Evolutionary conservation across 106 monocot species (phyloP), one percentile per base, ranked within the genome.

Genomic region (Vanilla planifolia): DNA sequence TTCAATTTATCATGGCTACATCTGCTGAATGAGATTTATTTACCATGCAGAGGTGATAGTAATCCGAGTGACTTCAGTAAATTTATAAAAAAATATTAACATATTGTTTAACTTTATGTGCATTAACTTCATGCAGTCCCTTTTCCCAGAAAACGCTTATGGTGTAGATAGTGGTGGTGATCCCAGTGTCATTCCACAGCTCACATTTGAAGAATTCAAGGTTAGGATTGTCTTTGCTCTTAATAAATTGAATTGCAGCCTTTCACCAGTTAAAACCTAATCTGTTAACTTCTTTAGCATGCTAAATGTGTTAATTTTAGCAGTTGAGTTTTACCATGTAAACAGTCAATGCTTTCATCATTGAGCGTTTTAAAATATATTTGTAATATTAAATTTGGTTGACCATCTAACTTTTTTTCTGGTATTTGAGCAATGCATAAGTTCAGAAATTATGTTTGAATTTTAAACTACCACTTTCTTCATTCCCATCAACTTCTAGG

Each of bases 151-250:
- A 7, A 98, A 98, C 66, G 80, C 82, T 37, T 98, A 98, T 73
- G 92, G 92, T 67, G 98, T 98, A 64, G 98, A 98, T 36, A 92
- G 98, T 73, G 98, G 98, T 40, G 98, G 98, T 61, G 96, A 98
- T 63, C 96, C 96, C 42, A 87, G 88, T 67, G 91, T 81, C 45
- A 98, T 98, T 59, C 98, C 98, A 30, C 79, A 88, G 19, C 80
- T 98, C 35, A 88, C 98, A 70, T 98, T 82, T 75, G 88, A 91
- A 77, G 98, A 98, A 71, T 91, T 98, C 81, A 92, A 92, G 98
- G 96, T 93, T 33, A 26, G 35, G 4, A 19, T 19, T 57, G 19
- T n/a, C 27, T 16, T 4, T 14, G 2, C 24, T 55, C 28, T 55
- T 55, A 32, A 29, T 28, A 55, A 1, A 30, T 32, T 33, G 27